Base-by-base conservation (phyloP, 805 yeast species). In the Kregervanrija fluxuum region DNA sequence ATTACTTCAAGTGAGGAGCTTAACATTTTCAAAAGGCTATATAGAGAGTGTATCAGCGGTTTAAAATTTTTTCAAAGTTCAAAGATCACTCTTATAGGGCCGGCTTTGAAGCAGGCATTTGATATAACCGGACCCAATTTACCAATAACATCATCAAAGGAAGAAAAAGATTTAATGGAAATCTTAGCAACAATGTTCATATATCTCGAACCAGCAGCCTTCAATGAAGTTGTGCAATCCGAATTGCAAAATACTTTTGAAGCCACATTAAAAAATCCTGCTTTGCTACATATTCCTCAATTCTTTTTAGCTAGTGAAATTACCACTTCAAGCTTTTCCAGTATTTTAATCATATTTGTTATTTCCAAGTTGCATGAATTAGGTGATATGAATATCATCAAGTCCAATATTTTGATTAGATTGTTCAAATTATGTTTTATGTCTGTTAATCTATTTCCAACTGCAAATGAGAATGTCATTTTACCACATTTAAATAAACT, bases 151-250 rank as follows among this genome's bases (percentile, higher is more conserved):
- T 85, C 95, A 0, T 80, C 95, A 1, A 89, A 88, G 54, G 98
- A 91, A 57, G 96, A 90, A 47, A 88, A 90, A 54, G 99, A 93
- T 55, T 69, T 90, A 46, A 89, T 93, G 96, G 99, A 95, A 58
- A 82, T 89, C 3, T 79, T 93, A 60, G 96, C 96, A 0, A 84
- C 95, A 1, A 86, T 93, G 54, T 93, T 88, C 64, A 86, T 89
- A 53, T 95, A 88, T 59, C 77, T 95, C 44, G 99, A 95, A 58
- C 90, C 95, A 15, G 89, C 98, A 1, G 85, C 97, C 0, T 95
- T 95, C 64, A 90, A 87, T 60, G 99, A 93, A 64, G 83, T 93
- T 50, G 81, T 89, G 9, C 87, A 80, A 49, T 73, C 81, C 2
- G 96, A 93, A 62, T 70, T 91, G 45, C 85, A 82, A 16, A 80